Evolutionary conservation across 2,329 filamentous ascomycete genomes (phyloP).

Genomic region (Alternaria arbusti): DNA sequence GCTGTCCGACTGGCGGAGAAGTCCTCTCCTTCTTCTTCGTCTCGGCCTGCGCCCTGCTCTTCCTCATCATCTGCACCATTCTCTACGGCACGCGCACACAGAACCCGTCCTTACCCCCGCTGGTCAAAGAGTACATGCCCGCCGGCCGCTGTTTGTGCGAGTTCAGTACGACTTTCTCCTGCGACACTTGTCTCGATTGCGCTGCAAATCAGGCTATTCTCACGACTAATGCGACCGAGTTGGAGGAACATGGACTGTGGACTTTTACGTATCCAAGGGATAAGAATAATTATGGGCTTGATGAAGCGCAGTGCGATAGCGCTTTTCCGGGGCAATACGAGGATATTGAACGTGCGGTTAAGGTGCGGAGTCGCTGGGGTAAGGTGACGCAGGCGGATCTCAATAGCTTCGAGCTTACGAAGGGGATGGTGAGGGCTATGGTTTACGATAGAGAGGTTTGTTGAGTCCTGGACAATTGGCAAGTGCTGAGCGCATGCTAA

Average conservation of each 20-base stretch:
- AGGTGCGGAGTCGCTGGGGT: constrained; percentile 27
- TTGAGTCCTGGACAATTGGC: neutral
- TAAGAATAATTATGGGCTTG: constrained; percentile 37
- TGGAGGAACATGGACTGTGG: constrained; percentile 31
- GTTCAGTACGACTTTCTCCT: constrained; percentile 40
- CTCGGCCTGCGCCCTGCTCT: constrained; percentile 34
- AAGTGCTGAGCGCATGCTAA: constrained; percentile 5
- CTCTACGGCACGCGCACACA: constrained; percentile 44
- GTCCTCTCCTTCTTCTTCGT: constrained; percentile 38
- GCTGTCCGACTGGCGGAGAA: constrained; percentile 30
- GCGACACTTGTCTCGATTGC: constrained; percentile 42
- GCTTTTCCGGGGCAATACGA: constrained; percentile 43
- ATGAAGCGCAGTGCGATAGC: constrained; percentile 38
- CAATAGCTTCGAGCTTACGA: constrained; percentile 35
- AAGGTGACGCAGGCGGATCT: constrained; percentile 37
- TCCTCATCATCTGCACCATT: constrained; percentile 42
- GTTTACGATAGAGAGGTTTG: constrained; percentile 40
- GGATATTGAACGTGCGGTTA: constrained; percentile 38
- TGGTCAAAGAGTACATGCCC: constrained; percentile 41
- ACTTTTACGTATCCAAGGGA: constrained; percentile 39
- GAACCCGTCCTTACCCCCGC: constrained; percentile 33
- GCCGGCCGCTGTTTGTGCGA: constrained; percentile 43
- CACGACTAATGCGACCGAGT: constrained; percentile 18
- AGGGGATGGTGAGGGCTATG: constrained; percentile 44
- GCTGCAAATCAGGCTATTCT: constrained; percentile 32